phyloP scores from a whole-genome alignment of 2,329 filamentous ascomycete species.

The Ophiostoma tasmaniense region DNA sequence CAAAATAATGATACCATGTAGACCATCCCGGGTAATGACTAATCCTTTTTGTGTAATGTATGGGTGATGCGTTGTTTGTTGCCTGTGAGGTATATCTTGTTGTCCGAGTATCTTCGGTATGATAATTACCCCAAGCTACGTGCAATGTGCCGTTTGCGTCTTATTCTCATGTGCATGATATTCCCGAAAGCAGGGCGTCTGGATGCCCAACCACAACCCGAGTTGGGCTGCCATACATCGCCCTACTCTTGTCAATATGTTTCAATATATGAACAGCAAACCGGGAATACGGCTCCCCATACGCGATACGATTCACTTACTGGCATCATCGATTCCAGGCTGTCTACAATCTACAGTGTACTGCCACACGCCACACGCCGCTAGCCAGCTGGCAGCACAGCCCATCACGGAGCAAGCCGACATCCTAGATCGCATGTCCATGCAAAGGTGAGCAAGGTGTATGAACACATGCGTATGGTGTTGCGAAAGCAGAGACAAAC shows the following conservation, averaged over 20 bases:
- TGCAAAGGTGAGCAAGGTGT: not conserved
- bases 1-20: not conserved
- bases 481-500: not conserved
- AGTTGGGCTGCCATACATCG: not conserved
- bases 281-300: not conserved
- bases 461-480: not conserved
- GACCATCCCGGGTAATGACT: not conserved
- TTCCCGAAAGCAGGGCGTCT: not conserved
- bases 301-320: not conserved
- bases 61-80: not conserved
- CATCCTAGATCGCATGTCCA: not conserved
- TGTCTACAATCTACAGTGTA: not conserved
- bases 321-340: no score
- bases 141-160: not conserved
- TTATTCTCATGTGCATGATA: not conserved
- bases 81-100: not conserved
- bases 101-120: not conserved
- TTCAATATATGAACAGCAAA: not conserved
- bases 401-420: not conserved
- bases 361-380: not conserved
- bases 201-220: not conserved
- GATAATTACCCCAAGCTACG: not conserved
- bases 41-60: not conserved
- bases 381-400: slow-evolving; percentile 7
- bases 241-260: not conserved